Percentiles rank a stretch among this genome's conserved stretches.
Conservation (phyloP, 2,329 filamentous ascomycete genomes). For the Hymenoscyphus fraxineus region DNA sequence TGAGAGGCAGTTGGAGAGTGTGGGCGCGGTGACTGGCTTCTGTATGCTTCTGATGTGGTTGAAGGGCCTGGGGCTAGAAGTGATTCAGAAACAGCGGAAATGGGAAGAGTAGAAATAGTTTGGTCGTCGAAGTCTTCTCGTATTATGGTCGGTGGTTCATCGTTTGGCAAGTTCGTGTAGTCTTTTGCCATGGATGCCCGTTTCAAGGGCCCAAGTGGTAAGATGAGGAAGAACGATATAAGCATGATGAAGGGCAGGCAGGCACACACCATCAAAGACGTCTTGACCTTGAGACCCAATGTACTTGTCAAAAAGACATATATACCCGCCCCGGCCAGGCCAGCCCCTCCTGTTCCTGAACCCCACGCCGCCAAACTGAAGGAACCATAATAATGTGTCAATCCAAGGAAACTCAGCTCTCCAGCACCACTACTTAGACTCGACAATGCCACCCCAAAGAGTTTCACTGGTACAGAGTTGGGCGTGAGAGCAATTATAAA, state of each 20-base stretch:
- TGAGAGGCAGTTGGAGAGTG: constrained; percentile 7
- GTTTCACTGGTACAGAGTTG: constrained; percentile 66
- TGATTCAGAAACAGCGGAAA: constrained; percentile 44
- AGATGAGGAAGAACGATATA: constrained; percentile 75
- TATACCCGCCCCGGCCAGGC: constrained; percentile 78
- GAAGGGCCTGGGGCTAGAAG: constrained; percentile 45
- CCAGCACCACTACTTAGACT: constrained; percentile 83
- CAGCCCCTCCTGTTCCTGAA: constrained; percentile 85
- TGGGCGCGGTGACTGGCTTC: constrained; percentile 28
- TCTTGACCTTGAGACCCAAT: constrained; percentile 68
- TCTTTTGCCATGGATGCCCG: constrained; percentile 42
- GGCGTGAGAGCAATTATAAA: constrained; percentile 80
- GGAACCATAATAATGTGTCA: constrained; percentile 90
- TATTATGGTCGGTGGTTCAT: constrained; percentile 34
- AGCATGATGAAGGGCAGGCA: constrained; percentile 80
- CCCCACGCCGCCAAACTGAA: constrained; percentile 89
- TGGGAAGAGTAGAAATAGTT: constrained; percentile 37
- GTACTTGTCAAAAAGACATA: constrained; percentile 85
- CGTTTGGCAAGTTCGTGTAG: constrained; percentile 52
- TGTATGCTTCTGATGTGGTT: constrained; percentile 40
- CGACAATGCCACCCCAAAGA: constrained; percentile 78
- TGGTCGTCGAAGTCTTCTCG: constrained; percentile 33
- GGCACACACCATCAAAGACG: constrained; percentile 73
- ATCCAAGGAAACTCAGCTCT: constrained; percentile 83
- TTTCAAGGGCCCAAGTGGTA: constrained; percentile 66